Conservation (phyloP, 768 basidiomycete species). For the Pisolithus orientalis region DNA sequence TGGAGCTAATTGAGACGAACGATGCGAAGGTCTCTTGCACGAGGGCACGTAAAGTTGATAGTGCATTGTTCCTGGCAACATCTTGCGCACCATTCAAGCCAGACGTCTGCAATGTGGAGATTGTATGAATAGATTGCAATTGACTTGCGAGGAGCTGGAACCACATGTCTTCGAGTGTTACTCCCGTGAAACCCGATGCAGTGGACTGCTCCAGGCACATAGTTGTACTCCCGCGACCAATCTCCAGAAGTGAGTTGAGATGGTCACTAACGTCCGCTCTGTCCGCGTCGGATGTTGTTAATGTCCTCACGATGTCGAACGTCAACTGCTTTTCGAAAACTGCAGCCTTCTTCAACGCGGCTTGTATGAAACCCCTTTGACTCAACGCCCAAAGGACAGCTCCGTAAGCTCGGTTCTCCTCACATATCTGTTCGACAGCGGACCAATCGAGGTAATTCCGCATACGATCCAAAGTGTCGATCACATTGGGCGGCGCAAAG, state of each 20-base stretch:
- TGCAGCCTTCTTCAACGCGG: constrained; percentile 64
- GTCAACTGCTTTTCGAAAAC: constrained; percentile 49
- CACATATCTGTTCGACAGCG: constrained; percentile 56
- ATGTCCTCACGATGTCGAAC: constrained; percentile 33
- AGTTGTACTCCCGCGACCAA: constrained; percentile 55
- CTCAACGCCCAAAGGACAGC: constrained; percentile 81
- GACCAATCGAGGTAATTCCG: constrained; percentile 48
- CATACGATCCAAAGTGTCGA: constrained; percentile 53
- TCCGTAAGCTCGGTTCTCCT: constrained; percentile 58
- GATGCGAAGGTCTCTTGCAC: constrained; percentile 82
- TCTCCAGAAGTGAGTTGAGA: constrained; percentile 47
- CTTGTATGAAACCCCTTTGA: constrained; percentile 51
- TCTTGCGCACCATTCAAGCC: constrained; percentile 16
- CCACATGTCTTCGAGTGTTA: constrained; percentile 80
- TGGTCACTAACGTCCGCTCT: constrained; percentile 24
- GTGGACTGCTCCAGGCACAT: constrained; percentile 69
- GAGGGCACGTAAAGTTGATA: constrained; percentile 58
- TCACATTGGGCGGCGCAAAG: constrained; percentile 58
- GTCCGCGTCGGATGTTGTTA: constrained; percentile 21
- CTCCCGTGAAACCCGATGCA: constrained; percentile 30
- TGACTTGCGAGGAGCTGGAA: constrained; percentile 79
- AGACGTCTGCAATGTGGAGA: constrained; percentile 40
- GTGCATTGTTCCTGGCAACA: constrained; percentile 14
- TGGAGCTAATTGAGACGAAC: constrained; percentile 79
- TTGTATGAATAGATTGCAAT: constrained; percentile 68